These are phyloP conservation scores for Oenanthe sinensis DNA, from an alignment of 129 eudicot genomes.

Conservation along the genomic window DNA sequence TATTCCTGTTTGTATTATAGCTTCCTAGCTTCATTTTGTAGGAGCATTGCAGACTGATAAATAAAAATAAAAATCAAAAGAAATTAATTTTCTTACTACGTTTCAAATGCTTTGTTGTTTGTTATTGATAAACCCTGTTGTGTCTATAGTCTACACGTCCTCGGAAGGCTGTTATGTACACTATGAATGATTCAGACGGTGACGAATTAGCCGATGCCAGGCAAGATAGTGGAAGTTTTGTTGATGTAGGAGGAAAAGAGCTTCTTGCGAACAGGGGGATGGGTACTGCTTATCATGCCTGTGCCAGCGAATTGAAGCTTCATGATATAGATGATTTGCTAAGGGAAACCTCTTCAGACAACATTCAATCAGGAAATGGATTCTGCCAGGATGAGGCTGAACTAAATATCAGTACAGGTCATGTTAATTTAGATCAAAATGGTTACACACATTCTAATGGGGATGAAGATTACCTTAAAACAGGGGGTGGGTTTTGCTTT, in stretches of 20 bases:
- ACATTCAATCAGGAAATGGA: constrained; percentile 20
- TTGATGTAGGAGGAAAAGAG: constrained; percentile 16
- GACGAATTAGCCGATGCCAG: constrained; percentile 17
- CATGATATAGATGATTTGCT: constrained; percentile 4
- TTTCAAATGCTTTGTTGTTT: neutral
- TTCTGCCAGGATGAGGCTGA: constrained; percentile 22
- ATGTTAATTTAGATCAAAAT: constrained; percentile 10
- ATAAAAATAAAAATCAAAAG: neutral
- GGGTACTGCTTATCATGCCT: constrained; percentile 4
- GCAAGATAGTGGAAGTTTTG: constrained; percentile 16
- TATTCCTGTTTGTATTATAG: neutral
- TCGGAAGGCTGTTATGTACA: constrained; percentile 46
- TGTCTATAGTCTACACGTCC: constrained; percentile 50
- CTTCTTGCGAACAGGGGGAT: constrained; percentile 13
- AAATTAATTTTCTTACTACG: neutral
- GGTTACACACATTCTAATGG: constrained; percentile 14
- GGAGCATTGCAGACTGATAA: neutral
- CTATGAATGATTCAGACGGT: constrained; percentile 22
- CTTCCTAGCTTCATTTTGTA: neutral
- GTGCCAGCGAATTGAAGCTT: constrained; percentile 3
- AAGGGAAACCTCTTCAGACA: neutral
- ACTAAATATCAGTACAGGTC: neutral
- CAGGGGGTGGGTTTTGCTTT: constrained; percentile 85
- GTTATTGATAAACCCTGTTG: neutral
- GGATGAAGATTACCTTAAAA: constrained; percentile 46